Base-by-base conservation (phyloP, 805 yeast species). In the Naumovozyma baii region DNA sequence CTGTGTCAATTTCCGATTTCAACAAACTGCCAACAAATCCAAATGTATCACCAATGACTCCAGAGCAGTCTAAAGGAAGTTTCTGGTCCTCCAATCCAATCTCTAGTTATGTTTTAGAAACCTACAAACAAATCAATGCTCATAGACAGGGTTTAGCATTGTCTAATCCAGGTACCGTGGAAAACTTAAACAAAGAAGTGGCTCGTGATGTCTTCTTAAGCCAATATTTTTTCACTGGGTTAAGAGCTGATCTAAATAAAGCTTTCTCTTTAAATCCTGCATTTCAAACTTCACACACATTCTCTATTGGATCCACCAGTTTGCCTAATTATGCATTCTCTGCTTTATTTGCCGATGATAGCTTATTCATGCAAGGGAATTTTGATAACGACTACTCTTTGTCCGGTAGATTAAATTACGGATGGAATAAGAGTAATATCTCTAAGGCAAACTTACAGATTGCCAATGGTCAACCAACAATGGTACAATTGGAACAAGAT, bases 401-500 rank as follows among this genome's bases (percentile, higher is more conserved):
- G 55, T 75, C 83, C 41, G 96, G 96, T 53, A 81, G 96, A 68
- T 67, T 84, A 55, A 86, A 87, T 72, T 84, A 84, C 66, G 86
- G 88, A 51, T 87, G 96, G 96, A 76, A 77, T 62, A 76, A 78
- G 61, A 71, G 71, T 56, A 77, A 80, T 63, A 68, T 81, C 55
- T 75, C 95, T 45, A 88, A 87, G 68, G 76, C 83, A 45, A 85
- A 94, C 55, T 70, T 87, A 62, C 97, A 90, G 70, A 70, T 87
- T 51, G 84, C 94, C 52, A 70, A 79, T 47, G 84, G 81, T 49
- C 96, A 88, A 69, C 96, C 92, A 49, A 71, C 92, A 42, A 86
- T 90, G 94, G 73, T 83, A 47, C 97, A 92, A 69, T 71, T 90
- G 53, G 98, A 92, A 72, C 96, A 92, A 63, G 98, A 92, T 65